Conservation (phyloP, 306 rosid genomes). For the Vigna unguiculata region DNA sequence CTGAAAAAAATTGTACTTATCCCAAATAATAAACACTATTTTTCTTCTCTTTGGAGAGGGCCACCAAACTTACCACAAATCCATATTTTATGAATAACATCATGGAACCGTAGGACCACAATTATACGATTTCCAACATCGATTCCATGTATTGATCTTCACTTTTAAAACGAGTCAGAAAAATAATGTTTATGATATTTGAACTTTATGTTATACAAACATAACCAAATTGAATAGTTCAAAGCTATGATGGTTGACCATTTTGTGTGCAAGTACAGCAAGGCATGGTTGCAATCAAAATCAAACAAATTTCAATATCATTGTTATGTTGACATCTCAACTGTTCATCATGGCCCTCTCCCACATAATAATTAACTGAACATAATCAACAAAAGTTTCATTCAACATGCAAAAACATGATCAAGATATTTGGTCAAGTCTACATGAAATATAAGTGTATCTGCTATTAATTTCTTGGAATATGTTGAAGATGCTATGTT, state of each 20-base stretch:
- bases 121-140: slow-evolving; percentile 30
- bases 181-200: slow-evolving; percentile 15
- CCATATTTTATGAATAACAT: slow-evolving; percentile 10
- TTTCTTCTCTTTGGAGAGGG: not conserved
- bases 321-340: slow-evolving; percentile 41
- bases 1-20: slow-evolving; percentile 7
- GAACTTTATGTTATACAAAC: slow-evolving; percentile 5
- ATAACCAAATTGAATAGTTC: slow-evolving; percentile 27
- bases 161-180: not conserved
- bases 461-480: too few species aligned
- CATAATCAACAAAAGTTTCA: slow-evolving; percentile 17
- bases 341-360: slow-evolving; percentile 20
- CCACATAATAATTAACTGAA: slow-evolving; percentile 29
- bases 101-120: slow-evolving; percentile 41
- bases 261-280: slow-evolving; percentile 28
- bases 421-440: slow-evolving; percentile 38
- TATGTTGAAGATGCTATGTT: too few species aligned
- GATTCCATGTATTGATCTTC: slow-evolving; percentile 41
- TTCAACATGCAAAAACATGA: slow-evolving; percentile 19
- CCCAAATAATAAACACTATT: slow-evolving; percentile 6
- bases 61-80: slow-evolving; percentile 31
- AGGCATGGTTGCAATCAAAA: slow-evolving; percentile 42
- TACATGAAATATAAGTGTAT: not conserved
- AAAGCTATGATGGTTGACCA: slow-evolving; percentile 27
- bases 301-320: slow-evolving; percentile 22